These are phyloP conservation scores for Ustilago shanxiensis DNA, from an alignment of 1,284 basidiomycete species.

Conservation along the genomic window DNA sequence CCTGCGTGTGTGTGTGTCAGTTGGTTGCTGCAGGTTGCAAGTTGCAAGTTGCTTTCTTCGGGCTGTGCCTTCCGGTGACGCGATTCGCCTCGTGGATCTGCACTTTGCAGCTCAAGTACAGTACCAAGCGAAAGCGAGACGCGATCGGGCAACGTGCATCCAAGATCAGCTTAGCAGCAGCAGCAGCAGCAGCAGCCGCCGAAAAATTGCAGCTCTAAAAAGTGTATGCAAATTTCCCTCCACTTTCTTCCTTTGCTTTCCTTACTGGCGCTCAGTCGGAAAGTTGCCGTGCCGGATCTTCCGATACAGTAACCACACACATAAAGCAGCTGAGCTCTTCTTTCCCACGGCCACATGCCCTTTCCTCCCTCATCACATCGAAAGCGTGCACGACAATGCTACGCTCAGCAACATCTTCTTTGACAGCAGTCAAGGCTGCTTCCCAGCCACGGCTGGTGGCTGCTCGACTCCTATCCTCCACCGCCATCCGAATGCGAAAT, in stretches of 20 bases:
- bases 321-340: constrained; percentile 4
- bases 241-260: too few relatives aligned
- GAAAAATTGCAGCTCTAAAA: too few relatives aligned
- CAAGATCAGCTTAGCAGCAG: too few relatives aligned
- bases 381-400: constrained; percentile 15
- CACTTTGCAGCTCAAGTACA: background rate
- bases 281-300: constrained; percentile 9
- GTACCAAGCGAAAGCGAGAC: too few relatives aligned
- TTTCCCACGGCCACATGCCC: constrained; percentile 1
- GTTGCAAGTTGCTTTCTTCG: constrained; percentile 10
- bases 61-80: constrained; percentile 20
- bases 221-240: background rate
- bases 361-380: background rate
- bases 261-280: constrained; percentile 1
- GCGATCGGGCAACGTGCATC: background rate
- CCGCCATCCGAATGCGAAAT: constrained; percentile 17
- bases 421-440: constrained; percentile 16
- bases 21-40: too few relatives aligned
- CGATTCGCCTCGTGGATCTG: constrained; percentile 14
- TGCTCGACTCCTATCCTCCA: constrained; percentile 17
- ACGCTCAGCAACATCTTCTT: constrained; percentile 25
- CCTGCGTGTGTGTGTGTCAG: background rate
- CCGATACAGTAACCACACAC: background rate
- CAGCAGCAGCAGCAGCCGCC: too few relatives aligned
- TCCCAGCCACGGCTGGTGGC: background rate